phyloP scores from a whole-genome alignment of 371 early-diverging fungal genomes.

The Mucor piriformis region DNA sequence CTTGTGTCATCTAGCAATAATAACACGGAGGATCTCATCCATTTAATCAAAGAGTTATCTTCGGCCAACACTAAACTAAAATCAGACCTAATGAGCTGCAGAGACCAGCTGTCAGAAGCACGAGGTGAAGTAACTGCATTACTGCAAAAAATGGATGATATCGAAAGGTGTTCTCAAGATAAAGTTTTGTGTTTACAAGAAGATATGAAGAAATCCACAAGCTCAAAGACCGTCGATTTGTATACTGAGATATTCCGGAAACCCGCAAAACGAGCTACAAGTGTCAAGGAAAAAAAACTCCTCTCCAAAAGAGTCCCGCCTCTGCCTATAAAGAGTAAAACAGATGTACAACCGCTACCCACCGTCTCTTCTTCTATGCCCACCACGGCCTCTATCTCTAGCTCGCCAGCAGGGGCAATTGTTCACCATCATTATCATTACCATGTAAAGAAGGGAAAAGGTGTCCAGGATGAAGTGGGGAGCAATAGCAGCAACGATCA shows the following conservation, averaged over 20 bases:
- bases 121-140: slow-evolving; percentile 33
- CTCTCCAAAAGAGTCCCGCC: not conserved
- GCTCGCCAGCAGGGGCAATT: slow-evolving; percentile 11
- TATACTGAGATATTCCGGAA: not conserved
- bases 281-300: not conserved
- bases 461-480: slow-evolving; percentile 12
- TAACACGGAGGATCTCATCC: slow-evolving; percentile 15
- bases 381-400: slow-evolving; percentile 1
- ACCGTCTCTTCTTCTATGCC: slow-evolving; percentile 26
- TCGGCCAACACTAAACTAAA: slow-evolving; percentile 44
- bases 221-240: not conserved
- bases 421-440: slow-evolving; percentile 54
- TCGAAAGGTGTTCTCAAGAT: not conserved
- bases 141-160: slow-evolving; percentile 13
- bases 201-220: slow-evolving; percentile 7
- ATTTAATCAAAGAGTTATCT: slow-evolving; percentile 51
- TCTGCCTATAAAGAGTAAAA: not conserved
- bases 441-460: slow-evolving; percentile 25
- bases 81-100: slow-evolving; percentile 37
- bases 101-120: slow-evolving; percentile 42
- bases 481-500: slow-evolving; percentile 1
- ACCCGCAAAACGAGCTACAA: not conserved
- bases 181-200: not conserved
- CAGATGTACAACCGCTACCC: slow-evolving; percentile 3
- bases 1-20: slow-evolving; percentile 13